Percentiles rank a stretch among this genome's conserved stretches.
Conservation (phyloP, 2,329 filamentous ascomycete species). For the Paecilomyces variotii region DNA sequence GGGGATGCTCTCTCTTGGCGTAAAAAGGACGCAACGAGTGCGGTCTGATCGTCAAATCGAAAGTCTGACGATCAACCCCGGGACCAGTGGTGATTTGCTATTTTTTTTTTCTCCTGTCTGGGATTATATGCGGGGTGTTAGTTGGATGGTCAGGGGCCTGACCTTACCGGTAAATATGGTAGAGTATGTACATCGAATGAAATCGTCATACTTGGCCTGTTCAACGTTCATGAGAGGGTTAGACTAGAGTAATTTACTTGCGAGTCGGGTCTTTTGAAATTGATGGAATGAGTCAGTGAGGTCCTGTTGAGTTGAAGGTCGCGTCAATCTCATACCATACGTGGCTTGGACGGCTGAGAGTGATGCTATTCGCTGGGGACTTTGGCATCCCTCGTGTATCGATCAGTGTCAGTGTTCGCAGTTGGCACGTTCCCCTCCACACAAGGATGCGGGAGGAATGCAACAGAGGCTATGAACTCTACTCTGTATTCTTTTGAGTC, state of each 20-base stretch:
- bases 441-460: background rate
- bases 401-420: background rate
- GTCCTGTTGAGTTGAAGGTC: background rate
- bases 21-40: background rate
- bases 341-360: background rate
- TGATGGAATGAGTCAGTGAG: background rate
- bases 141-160: constrained; percentile 5
- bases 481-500: too few relatives aligned
- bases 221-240: too few relatives aligned
- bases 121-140: constrained; percentile 8
- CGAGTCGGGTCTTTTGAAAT: background rate
- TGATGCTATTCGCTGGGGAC: background rate
- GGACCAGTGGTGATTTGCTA: background rate
- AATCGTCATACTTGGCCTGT: background rate
- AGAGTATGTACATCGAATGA: background rate
- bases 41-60: background rate
- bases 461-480: background rate
- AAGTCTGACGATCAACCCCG: background rate
- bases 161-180: background rate
- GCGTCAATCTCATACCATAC: background rate
- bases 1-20: too few relatives aligned
- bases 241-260: background rate
- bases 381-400: background rate
- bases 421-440: background rate
- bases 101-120: background rate